Base-by-base conservation (phyloP, 2,329 filamentous ascomycete species). In the Cordyceps farinosa region DNA sequence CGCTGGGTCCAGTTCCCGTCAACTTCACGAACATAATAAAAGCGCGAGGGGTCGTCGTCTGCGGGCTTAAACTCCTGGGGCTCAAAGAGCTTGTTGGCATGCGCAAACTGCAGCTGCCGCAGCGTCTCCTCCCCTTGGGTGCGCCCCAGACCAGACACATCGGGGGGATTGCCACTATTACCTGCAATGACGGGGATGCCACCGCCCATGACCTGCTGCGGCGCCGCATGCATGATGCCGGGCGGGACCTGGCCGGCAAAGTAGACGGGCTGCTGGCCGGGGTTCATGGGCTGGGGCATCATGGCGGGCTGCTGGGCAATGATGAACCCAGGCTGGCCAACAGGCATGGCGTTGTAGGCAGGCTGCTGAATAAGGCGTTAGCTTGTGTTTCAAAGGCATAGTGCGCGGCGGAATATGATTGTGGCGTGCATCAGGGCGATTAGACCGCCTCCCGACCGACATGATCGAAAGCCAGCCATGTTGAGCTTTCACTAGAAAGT, bases 51-150 rank as follows among this genome's bases (percentile, higher is more conserved):
- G 73, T 87, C 82, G 66, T 85, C 81, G 69, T 88, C 85, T 27
- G 80, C 79, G 2, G 86, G 86, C 73, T 86, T 84, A 71, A 87
- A 85, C 68, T 87, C 84, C 77, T 88, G 85, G 17, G 83, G 80
- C 72, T 85, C 80, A 67, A 82, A 79, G 67, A 82, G 75, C 67
- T 78, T 77, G 71, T 82, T 82, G 66, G 76, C 72, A 65, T 79
- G 70, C n/a, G 82, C 80, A 66, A 82, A 79, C 68, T 82, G 75
- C 51, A 79, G 72, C 70, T 82, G 80, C 63, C 81, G 78, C 27
- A 79, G 70, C 40, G 77, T 73, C 51, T 81, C 71, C 70, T 86
- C 83, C 62, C 70, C 71, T 42, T 75, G 73, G 1, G 83, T 86
- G 66, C 78, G 79, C 66, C 83, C 83, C 58, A 85, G 69, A 62